Evolutionary conservation across 805 yeast species (phyloP), one percentile per base, ranked within the genome.

Genomic region (Cyberlindnera americana): DNA sequence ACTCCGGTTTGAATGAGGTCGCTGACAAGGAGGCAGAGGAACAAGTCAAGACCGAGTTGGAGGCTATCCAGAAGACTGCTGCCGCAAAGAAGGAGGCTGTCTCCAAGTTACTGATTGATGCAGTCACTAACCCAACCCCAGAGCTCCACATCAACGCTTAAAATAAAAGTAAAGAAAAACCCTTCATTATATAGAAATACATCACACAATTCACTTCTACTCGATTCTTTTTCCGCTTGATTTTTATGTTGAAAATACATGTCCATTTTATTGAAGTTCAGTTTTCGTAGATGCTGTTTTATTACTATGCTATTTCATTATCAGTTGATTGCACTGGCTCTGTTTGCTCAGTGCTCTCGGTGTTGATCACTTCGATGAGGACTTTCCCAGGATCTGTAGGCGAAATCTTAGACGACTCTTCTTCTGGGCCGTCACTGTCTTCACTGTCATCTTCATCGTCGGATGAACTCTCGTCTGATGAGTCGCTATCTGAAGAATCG

Each of bases 11-110:
- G 52, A 87, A 89, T 61, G 83, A 79, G 48, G 65, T 81, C 54
- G 82, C 86, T 47, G 93, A 86, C 56, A 73, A 77, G 48, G 84
- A 81, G 27, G 96, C 97, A 24, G 93, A 80, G 46, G 71, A 71
- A 27, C 71, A 77, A 44, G 91, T 90, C 44, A 75, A 83, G 60
- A 62, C 63, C 29, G 95, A 88, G 57, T 70, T 90, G 52, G 71
- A 72, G 33, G 72, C 71, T n/a, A 83, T 91, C 58, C 73, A 80
- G 64, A 69, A 74, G 50, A 70, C 77, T 42, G 87, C 82, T 29
- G 64, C 70, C 14, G 71, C 72, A 35, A 83, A 85, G 71, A 77
- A 82, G 62, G 55, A 59, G 5, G 72, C 68, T 19, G 96, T 91
- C 33, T 79, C 85, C 45, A 77, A 83, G 58, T 69, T 84, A 59